These are phyloP conservation scores for Cicer pinnatifidum DNA, from an alignment of 306 rosid species.

Conservation along the genomic window DNA sequence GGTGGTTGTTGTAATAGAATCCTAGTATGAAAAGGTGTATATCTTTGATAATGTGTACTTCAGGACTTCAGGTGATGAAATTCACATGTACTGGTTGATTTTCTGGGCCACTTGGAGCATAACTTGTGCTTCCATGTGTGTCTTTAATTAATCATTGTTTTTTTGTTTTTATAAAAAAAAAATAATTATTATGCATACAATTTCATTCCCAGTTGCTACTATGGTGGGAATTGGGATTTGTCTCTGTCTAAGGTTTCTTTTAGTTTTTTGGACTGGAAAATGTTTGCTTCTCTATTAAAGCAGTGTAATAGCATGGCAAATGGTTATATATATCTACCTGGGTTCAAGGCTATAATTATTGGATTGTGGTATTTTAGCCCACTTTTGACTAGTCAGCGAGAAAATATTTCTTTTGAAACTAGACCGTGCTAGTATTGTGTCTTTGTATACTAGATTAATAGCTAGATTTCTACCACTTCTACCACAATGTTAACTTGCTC, in stretches of 20 bases:
- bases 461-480: background rate
- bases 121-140: too few species aligned
- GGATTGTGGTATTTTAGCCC: constrained; percentile 11
- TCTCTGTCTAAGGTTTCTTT: constrained; percentile 30
- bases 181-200: background rate
- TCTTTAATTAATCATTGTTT: too few species aligned
- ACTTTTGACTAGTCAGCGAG: background rate
- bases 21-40: too few species aligned
- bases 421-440: constrained; percentile 18
- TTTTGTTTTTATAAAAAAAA: too few species aligned
- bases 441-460: constrained; percentile 28
- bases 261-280: too few species aligned
- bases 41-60: too few species aligned
- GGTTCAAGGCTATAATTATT: background rate
- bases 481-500: constrained; percentile 12
- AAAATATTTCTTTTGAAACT: background rate
- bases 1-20: too few species aligned
- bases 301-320: too few species aligned
- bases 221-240: background rate
- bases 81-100: too few species aligned
- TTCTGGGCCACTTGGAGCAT: too few species aligned
- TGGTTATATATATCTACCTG: background rate
- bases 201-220: background rate
- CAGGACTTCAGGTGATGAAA: too few species aligned
- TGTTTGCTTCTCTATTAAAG: too few species aligned